phyloP scores from a whole-genome alignment of 805 yeast genomes.

The Kazachstania viticola region DNA sequence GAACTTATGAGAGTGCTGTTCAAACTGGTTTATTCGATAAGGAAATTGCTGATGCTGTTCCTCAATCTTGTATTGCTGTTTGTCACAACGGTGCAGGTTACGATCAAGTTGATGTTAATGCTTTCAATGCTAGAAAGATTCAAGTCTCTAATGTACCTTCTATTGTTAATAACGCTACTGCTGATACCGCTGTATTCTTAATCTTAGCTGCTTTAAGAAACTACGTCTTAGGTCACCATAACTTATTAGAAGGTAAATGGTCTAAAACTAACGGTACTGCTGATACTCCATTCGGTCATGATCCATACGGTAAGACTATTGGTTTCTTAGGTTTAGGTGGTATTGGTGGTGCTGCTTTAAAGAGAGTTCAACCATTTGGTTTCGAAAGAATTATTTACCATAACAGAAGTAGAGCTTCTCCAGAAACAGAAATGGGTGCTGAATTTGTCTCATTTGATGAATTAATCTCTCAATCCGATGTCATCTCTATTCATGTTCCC shows the following conservation, averaged over 20 bases:
- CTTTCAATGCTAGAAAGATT: conserved; percentile 39
- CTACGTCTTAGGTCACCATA: conserved; percentile 48
- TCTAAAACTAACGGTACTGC: conserved; percentile 40
- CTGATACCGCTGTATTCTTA: conserved; percentile 56
- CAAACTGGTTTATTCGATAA: conserved; percentile 56
- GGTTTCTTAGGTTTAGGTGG: conserved; percentile 91
- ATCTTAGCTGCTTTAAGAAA: conserved; percentile 54
- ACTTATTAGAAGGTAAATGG: conserved; percentile 54
- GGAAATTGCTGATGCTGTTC: conserved; percentile 45
- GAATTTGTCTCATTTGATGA: conserved; percentile 65
- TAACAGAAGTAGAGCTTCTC: conserved; percentile 48
- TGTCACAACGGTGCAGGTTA: conserved; percentile 68
- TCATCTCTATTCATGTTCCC: conserved; percentile 68
- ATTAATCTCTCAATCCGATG: conserved; percentile 50
- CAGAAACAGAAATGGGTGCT: conserved; percentile 58
- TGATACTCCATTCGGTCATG: conserved; percentile 56
- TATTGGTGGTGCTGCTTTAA: conserved; percentile 71
- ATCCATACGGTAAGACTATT: conserved; percentile 62
- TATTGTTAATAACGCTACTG: conserved; percentile 61
- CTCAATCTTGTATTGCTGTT: conserved; percentile 39
- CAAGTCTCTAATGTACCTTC: conserved; percentile 60
- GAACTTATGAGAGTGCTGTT: conserved; percentile 42
- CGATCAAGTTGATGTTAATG: conserved; percentile 54
- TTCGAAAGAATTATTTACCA: conserved; percentile 59
- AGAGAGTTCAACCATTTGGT: conserved; percentile 66